A percentile compares a stretch with the other conserved stretches of the same genome.
These are phyloP conservation scores for Persicaria maculosa DNA, from an alignment of 148 eudicot species.

Conservation along the genomic window DNA sequence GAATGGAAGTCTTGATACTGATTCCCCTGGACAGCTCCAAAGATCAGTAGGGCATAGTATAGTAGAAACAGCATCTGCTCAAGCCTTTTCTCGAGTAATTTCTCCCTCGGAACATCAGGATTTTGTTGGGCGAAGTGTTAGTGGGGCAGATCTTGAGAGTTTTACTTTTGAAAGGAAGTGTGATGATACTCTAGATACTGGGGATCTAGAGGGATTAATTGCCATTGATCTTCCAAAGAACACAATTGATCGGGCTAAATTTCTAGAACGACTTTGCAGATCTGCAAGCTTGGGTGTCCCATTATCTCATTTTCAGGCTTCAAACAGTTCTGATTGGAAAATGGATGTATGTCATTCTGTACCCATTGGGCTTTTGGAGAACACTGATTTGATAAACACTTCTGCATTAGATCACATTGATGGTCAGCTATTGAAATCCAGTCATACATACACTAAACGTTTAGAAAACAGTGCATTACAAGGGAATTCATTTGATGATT, in stretches of 20 bases:
- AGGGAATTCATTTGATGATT: constrained; percentile 39
- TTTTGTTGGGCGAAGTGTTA: constrained; percentile 33
- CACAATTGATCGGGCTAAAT: constrained; percentile 42
- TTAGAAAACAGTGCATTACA: constrained; percentile 24
- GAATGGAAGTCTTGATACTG: no score
- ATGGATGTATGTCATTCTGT: constrained; percentile 45
- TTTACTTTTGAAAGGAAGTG: constrained; percentile 4
- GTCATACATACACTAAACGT: constrained; percentile 19
- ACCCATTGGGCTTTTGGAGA: constrained; percentile 54
- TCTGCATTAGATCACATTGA: constrained; percentile 22
- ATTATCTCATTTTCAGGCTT: constrained; percentile 38
- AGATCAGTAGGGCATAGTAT: not conserved
- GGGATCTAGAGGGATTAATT: constrained; percentile 24
- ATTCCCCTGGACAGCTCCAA: no score
- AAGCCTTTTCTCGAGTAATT: not conserved
- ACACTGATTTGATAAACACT: constrained; percentile 25
- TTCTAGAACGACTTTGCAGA: constrained; percentile 47
- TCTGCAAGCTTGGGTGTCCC: constrained; percentile 54
- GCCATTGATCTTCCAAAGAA: constrained; percentile 30
- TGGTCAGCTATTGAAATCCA: constrained; percentile 17
- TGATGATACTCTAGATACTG: constrained; percentile 4
- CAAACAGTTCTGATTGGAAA: constrained; percentile 24
- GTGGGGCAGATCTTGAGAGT: constrained; percentile 56
- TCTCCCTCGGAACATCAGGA: constrained; percentile 35
- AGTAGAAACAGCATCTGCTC: not conserved